Base-by-base conservation (phyloP, 495 filamentous ascomycete genomes). In the Aspergillus bertholletiae region DNA sequence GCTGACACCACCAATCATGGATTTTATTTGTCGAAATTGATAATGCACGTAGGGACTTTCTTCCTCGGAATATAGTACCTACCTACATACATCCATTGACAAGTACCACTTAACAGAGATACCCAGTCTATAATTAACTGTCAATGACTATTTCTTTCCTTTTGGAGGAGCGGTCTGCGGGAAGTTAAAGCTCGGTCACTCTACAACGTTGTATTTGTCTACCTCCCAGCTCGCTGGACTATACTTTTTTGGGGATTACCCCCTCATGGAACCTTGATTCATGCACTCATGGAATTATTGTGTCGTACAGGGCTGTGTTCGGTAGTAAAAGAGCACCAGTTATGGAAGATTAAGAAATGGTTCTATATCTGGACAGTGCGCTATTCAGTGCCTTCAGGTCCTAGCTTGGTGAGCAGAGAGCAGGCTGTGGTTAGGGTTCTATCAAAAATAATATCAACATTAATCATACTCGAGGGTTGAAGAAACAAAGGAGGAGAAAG, bases 111-210 rank as follows among this genome's bases (percentile, higher is more conserved):
- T 43, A 43, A 43, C 20, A 15, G 18, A 43, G 21, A 21, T 43
- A 21, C 39, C 39, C 39, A 7, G 18, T 43, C 20, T 15, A 17
- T 43, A 43, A 8, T 43, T 22, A 43, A 43, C 39, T 43, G 39
- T 43, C 39, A 43, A 18, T 43, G 39, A 22, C 39, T 7, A 7
- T 37, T 28, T 28, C 26, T 28, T n/a, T n/a, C n/a, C n/a, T n/a
- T n/a, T n/a, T 28, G 8, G 34, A 37, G 4, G 51, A 56, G 60
- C 60, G 60, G 60, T 62, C 60, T 62, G 53, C 60, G 47, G 55
- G 32, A 56, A 48, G 35, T 26, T 39, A 34, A 27, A 23, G 46
- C 52, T 51, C 28, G 41, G 1, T 43, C 39, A 2, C 20, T 11
- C 39, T 43, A 6, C 39, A 12, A 43, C 18, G n/a, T 43, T 40